A percentile compares a stretch with the other conserved stretches of the same genome.
Conservation (phyloP, 768 basidiomycete species). For the Pholiota microspora region DNA sequence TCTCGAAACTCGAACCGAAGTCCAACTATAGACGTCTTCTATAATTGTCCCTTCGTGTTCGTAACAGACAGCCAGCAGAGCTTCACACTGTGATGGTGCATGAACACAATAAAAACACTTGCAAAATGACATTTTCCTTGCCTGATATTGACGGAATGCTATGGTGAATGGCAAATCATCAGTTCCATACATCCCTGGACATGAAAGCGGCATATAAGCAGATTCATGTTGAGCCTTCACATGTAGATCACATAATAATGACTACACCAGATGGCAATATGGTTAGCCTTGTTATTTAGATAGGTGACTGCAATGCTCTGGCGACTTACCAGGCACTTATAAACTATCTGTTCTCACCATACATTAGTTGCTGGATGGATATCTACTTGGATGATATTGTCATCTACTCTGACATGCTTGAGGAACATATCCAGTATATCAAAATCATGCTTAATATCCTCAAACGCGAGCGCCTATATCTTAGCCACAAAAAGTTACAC, state of each 20-base stretch:
- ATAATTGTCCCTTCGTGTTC: too few species aligned
- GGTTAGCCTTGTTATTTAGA: constrained; percentile 9
- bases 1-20: too few species aligned
- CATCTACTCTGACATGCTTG: constrained; percentile 30
- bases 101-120: constrained; percentile 15
- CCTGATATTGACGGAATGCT: constrained; percentile 17
- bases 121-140: constrained; percentile 9
- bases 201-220: constrained; percentile 12
- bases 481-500: constrained; percentile 26
- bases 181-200: constrained; percentile 3
- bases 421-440: constrained; percentile 32
- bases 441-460: constrained; percentile 27
- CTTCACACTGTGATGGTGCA: constrained; percentile 22
- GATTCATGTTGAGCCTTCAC: constrained; percentile 4
- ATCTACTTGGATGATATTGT: constrained; percentile 29
- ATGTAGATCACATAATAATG: constrained; percentile 7
- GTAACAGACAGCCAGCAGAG: constrained; percentile 17
- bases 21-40: too few species aligned
- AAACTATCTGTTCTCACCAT: constrained; percentile 28
- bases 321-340: constrained; percentile 38
- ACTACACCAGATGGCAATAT: constrained; percentile 13
- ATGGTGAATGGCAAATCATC: not conserved
- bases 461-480: constrained; percentile 24
- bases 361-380: constrained; percentile 34
- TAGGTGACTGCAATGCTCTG: constrained; percentile 15